Base-by-base conservation (phyloP, 2,329 filamentous ascomycete genomes). In the Paracoccidioides brasiliensis region DNA sequence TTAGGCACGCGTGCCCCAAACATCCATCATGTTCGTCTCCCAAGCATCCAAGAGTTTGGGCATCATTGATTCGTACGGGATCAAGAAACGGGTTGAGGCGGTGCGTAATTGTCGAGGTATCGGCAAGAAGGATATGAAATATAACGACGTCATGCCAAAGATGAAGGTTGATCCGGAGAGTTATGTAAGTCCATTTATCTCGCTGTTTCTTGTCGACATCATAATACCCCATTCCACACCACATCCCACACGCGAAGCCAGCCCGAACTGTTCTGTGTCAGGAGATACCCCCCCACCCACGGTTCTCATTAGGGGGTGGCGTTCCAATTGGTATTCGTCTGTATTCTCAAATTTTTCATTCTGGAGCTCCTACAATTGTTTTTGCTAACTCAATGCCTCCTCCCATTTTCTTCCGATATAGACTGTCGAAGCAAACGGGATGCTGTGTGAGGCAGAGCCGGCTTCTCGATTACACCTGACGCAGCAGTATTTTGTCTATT, bases 91-190 rank as follows among this genome's bases (percentile, higher is more conserved):
- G 49, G 74, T 96, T 60, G 88, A 93, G 73, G 76, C 88, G 3
- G 89, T 96, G 51, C 83, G 78, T 66, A 80, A 80, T 55, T 95
- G 90, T 69, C 78, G 90, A 57, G 79, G 70, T 37, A 79, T 95
- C 46, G 77, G 84, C 45, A 96, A 96, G 78, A 77, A 72, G 63
- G 87, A 96, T 70, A 95, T 96, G 90, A 90, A 88, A 66, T 90
- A 82, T 70, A 96, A 96, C 69, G 83, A 89, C 65, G 72, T 72
- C 55, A 89, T 82, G 81, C 91, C 91, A 12, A 82, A 78, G 73
- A 96, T 97, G 88, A 83, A 77, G 64, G 90, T 97, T 58, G 90
- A 97, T 69, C 87, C 91, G 4, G 91, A 97, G 78, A 84, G 80
- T 65, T 97, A 96, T 74, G 74, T 78, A 62, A 73, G 48, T 55